Conservation (phyloP, 768 basidiomycete genomes). For the Mycena indigotica region DNA sequence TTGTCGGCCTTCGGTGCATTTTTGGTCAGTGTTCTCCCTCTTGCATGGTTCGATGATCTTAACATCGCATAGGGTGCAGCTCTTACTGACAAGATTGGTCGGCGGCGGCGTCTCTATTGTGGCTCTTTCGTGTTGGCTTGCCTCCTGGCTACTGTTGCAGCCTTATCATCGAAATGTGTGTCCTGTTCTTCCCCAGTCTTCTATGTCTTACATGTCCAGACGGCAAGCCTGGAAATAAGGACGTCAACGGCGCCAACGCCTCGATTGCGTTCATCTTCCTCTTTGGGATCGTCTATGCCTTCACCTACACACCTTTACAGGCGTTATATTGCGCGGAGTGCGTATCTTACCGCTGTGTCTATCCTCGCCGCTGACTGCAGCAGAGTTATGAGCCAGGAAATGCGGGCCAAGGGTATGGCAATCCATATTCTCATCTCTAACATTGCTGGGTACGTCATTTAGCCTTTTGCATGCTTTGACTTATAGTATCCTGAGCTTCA, state of each 20-base stretch:
- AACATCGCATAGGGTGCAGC: slow-evolving; percentile 21
- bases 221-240: slow-evolving; percentile 23
- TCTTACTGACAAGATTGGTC: slow-evolving; percentile 26
- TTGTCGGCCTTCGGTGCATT: slow-evolving; percentile 30
- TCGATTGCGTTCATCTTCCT: slow-evolving; percentile 30
- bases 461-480: not conserved
- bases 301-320: slow-evolving; percentile 30
- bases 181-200: not conserved
- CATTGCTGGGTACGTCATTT: slow-evolving; percentile 22
- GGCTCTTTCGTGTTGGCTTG: slow-evolving; percentile 26
- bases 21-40: slow-evolving; percentile 5
- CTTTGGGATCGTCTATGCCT: slow-evolving; percentile 28
- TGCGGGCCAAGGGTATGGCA: slow-evolving; percentile 32
- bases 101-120: slow-evolving; percentile 26
- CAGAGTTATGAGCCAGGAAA: slow-evolving; percentile 31
- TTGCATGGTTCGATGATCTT: not conserved
- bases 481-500: slow-evolving; percentile 12
- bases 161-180: slow-evolving; percentile 26
- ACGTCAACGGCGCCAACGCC: slow-evolving; percentile 28
- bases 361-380: not conserved
- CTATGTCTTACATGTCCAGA: slow-evolving; percentile 12
- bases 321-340: slow-evolving; percentile 32
- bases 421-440: slow-evolving; percentile 31
- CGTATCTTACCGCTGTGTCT: not conserved
- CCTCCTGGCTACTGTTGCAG: slow-evolving; percentile 27